phyloP scores from a whole-genome alignment of 176 grass and related monocot species.

The Musa acuminata region DNA sequence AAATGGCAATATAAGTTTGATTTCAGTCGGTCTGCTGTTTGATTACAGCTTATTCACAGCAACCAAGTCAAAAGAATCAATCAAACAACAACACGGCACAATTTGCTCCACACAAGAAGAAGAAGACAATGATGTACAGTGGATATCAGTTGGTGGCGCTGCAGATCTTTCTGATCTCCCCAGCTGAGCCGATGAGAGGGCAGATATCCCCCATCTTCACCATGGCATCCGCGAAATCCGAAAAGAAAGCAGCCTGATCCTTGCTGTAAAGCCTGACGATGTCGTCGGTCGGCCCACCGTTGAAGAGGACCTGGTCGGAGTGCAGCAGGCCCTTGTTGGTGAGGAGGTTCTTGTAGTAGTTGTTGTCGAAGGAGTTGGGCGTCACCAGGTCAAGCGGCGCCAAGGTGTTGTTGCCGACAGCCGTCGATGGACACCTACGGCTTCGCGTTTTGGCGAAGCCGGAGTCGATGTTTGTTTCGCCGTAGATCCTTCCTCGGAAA shows the following conservation, averaged over 20 bases:
- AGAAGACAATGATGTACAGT: no score
- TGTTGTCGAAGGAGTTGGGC: background rate
- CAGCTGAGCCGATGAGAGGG: background rate
- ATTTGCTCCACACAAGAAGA: no score
- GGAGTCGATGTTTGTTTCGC: background rate
- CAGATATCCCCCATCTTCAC: background rate
- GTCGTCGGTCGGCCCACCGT: background rate
- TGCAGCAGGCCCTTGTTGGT: constrained; percentile 1
- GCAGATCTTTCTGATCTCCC: constrained; percentile 5
- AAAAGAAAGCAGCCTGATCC: background rate
- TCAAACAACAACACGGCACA: no score
- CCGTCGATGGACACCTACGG: background rate
- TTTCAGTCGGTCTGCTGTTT: no score
- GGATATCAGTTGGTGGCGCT: background rate
- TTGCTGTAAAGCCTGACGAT: background rate
- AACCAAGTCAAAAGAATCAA: no score
- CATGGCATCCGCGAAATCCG: background rate
- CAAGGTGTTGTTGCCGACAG: background rate
- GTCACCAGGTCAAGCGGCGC: background rate
- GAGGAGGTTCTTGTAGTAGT: constrained; percentile 2
- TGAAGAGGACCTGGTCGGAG: constrained; percentile 1
- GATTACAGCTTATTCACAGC: no score
- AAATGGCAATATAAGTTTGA: no score
- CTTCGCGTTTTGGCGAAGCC: background rate
- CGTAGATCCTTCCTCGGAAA: background rate